Conservation (phyloP, 2,329 filamentous ascomycete genomes). For the Alternaria viburni region DNA sequence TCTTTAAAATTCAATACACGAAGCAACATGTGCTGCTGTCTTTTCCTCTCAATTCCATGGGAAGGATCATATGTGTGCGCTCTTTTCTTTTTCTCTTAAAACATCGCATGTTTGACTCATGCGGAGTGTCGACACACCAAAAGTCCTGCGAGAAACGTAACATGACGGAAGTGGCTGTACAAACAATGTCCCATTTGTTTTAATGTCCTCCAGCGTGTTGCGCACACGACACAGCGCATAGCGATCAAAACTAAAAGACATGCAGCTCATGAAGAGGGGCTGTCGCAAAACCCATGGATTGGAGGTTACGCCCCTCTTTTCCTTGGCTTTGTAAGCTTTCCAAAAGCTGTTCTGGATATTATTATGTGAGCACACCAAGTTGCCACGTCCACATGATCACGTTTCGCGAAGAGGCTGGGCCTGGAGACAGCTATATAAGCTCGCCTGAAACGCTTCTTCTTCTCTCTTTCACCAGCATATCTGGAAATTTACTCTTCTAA, state of each 20-base stretch:
- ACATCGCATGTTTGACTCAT: not conserved
- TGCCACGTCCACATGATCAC: not conserved
- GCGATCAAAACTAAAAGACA: not conserved
- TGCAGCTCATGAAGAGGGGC: no score
- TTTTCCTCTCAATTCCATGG: not conserved
- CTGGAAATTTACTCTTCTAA: fast-evolving
- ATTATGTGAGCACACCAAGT: not conserved
- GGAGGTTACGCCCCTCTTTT: fast-evolving
- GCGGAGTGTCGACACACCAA: not conserved
- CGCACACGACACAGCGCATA: not conserved
- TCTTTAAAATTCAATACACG: not conserved
- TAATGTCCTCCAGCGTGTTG: not conserved
- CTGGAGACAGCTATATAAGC: not conserved
- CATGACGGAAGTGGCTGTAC: not conserved
- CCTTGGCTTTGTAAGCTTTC: fast-evolving
- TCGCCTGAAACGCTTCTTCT: not conserved
- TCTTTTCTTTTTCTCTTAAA: not conserved
- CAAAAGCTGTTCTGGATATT: fast-evolving
- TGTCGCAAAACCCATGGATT: no score
- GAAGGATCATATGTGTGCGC: no score
- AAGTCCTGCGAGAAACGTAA: no score
- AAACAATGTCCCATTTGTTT: not conserved
- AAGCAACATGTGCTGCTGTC: not conserved
- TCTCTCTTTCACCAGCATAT: not conserved
- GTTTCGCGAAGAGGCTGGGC: not conserved